phyloP scores from a whole-genome alignment of 306 rosid species.

The Cucumis hystrix region DNA sequence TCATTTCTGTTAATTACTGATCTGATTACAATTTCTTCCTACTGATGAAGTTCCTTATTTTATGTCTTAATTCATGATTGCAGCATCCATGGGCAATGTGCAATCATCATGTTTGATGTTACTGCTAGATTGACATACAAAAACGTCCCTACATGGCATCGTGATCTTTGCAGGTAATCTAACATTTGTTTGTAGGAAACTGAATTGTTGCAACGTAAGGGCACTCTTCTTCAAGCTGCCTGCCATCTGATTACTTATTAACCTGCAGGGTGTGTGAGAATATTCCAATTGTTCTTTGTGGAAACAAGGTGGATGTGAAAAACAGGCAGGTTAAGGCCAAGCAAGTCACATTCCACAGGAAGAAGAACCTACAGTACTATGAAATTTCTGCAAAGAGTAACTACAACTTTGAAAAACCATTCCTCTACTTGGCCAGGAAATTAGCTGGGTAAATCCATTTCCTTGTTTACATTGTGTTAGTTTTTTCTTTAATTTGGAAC shows the following conservation, averaged over 20 bases:
- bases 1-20: too few relatives aligned
- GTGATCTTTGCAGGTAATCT: constrained; percentile 40
- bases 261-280: constrained; percentile 57
- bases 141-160: constrained; percentile 83
- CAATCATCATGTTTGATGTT: constrained; percentile 70
- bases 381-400: constrained; percentile 83
- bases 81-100: constrained; percentile 77
- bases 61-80: not conserved
- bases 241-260: not conserved
- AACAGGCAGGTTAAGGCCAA: constrained; percentile 74
- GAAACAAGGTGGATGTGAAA: constrained; percentile 82
- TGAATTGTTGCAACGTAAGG: not conserved
- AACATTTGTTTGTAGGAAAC: not conserved
- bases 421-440: constrained; percentile 63
- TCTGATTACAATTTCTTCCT: not conserved
- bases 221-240: not conserved
- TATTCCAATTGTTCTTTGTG: constrained; percentile 70
- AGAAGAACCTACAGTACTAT: constrained; percentile 71
- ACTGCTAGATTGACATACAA: constrained; percentile 64
- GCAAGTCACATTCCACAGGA: constrained; percentile 76
- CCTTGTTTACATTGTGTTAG: not conserved
- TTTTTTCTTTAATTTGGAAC: too few relatives aligned
- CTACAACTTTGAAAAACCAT: constrained; percentile 73
- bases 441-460: constrained; percentile 49
- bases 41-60: not conserved